Conservation (phyloP, 352 stramenopile species). For the Phytophthora pinifolia region DNA sequence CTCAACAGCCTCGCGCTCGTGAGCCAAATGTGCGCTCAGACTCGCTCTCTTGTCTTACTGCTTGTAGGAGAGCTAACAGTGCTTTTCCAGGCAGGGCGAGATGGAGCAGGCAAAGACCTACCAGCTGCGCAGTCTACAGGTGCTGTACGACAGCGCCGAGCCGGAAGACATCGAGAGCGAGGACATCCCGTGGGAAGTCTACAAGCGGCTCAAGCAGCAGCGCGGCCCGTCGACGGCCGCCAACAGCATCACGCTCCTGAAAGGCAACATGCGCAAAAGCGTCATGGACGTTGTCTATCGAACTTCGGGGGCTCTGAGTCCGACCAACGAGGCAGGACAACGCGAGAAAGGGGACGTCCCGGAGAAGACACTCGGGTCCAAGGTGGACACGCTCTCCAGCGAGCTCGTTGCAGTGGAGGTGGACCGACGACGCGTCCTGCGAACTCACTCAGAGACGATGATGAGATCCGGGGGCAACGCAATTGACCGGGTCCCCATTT, state of each 20-base stretch:
- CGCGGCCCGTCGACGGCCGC: constrained; percentile 53
- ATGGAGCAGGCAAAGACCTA: constrained; percentile 37
- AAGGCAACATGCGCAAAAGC: constrained; percentile 62
- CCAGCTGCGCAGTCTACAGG: constrained; percentile 59
- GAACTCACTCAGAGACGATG: constrained; percentile 55
- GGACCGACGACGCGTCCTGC: constrained; percentile 21
- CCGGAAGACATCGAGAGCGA: constrained; percentile 74
- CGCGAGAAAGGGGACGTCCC: constrained; percentile 5
- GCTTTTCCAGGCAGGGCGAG: constrained; percentile 37
- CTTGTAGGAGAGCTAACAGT: not conserved
- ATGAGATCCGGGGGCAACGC: constrained; percentile 19
- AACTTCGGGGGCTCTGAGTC: constrained; percentile 12
- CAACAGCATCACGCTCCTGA: constrained; percentile 66
- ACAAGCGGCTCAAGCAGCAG: constrained; percentile 72
- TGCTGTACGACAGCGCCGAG: constrained; percentile 52
- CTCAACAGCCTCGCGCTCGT: constrained; percentile 78
- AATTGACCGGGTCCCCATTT: constrained; percentile 1
- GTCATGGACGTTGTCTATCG: constrained; percentile 41
- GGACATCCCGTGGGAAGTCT: constrained; percentile 79
- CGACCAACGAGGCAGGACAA: constrained; percentile 7
- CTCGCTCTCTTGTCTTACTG: not conserved
- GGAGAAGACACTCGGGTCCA: constrained; percentile 4
- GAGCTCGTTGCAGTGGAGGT: constrained; percentile 9
- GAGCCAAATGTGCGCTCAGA: constrained; percentile 34
- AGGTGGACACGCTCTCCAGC: not conserved